These are phyloP conservation scores for Ophiocordyceps sinensis DNA, from an alignment of 2,329 filamentous ascomycete genomes.

Conservation along the genomic window DNA sequence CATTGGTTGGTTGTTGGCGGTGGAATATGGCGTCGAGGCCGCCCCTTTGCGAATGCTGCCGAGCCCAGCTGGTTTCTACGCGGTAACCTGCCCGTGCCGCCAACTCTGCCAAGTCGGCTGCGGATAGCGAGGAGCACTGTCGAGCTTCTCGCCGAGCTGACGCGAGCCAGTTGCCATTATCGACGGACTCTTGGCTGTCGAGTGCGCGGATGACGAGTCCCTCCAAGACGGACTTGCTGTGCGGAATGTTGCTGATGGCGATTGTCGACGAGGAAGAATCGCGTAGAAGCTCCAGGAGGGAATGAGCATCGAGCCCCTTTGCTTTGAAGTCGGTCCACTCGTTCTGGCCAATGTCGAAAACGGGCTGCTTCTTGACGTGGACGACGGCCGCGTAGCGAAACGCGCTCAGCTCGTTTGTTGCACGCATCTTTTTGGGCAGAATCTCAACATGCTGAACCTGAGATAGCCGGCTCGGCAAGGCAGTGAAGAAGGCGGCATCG, in stretches of 20 bases:
- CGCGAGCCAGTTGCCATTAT: background rate
- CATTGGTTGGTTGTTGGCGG: background rate
- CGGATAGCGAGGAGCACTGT: background rate
- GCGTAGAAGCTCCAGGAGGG: background rate
- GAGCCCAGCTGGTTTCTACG: background rate
- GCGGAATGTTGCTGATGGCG: background rate
- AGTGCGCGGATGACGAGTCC: background rate
- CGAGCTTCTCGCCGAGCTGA: background rate
- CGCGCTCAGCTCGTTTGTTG: conserved; percentile 11
- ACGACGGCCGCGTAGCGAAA: conserved; percentile 13
- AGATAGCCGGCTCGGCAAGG: conserved; percentile 3
- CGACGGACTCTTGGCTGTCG: background rate
- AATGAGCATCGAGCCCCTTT: background rate
- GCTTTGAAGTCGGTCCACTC: background rate
- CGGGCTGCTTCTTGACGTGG: conserved; percentile 2
- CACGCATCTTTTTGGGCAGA: conserved; percentile 11
- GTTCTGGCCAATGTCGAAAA: background rate
- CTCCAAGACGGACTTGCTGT: background rate
- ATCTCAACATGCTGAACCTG: conserved; percentile 11
- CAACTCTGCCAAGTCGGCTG: background rate
- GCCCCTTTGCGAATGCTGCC: background rate
- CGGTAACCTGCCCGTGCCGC: background rate
- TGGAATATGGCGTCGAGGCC: background rate
- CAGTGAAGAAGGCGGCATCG: conserved; percentile 12
- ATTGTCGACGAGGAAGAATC: background rate